Percentiles rank a stretch among this genome's conserved stretches.
Evolutionary conservation across 768 basidiomycete species (phyloP).

Genomic region (Mycena albidolilacea): DNA sequence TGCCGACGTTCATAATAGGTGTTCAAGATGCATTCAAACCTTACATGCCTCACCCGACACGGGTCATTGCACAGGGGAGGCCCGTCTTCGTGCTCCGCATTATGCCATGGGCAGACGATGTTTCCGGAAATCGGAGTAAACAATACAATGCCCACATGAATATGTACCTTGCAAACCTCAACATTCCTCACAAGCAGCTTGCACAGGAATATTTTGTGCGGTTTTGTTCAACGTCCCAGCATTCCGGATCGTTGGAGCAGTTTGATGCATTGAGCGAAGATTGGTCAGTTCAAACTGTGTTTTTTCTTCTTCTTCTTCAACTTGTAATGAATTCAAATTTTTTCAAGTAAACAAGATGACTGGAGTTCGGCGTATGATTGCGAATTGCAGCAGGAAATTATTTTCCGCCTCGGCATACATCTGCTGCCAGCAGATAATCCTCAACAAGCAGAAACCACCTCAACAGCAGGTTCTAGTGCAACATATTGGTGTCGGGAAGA

Average conservation of each 20-base stretch:
- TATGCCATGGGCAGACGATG: constrained; percentile 7
- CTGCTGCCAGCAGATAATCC: constrained; percentile 49
- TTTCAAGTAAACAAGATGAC: background rate
- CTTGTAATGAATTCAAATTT: background rate
- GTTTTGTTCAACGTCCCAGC: too few relatives aligned
- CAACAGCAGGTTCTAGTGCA: constrained; percentile 39
- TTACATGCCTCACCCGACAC: too few relatives aligned
- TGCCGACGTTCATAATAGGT: too few relatives aligned
- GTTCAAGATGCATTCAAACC: background rate
- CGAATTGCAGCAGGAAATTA: constrained; percentile 40
- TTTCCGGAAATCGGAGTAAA: constrained; percentile 41
- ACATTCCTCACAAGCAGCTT: too few relatives aligned
- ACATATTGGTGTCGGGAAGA: constrained; percentile 41
- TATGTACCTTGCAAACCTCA: background rate
- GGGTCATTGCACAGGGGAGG: too few relatives aligned
- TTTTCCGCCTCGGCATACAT: constrained; percentile 33
- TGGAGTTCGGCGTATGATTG: constrained; percentile 43
- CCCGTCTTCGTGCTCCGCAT: too few relatives aligned
- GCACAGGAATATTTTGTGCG: too few relatives aligned
- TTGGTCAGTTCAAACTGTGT: background rate
- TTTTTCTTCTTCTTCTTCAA: background rate
- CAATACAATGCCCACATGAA: constrained; percentile 55
- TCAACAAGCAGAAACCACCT: constrained; percentile 47
- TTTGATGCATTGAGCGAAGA: constrained; percentile 33
- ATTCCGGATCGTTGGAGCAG: too few relatives aligned